A percentile compares a stretch with the other conserved stretches of the same genome.
These are phyloP conservation scores for Ogataea siamensis DNA, from an alignment of 805 yeast genomes.

Conservation along the genomic window DNA sequence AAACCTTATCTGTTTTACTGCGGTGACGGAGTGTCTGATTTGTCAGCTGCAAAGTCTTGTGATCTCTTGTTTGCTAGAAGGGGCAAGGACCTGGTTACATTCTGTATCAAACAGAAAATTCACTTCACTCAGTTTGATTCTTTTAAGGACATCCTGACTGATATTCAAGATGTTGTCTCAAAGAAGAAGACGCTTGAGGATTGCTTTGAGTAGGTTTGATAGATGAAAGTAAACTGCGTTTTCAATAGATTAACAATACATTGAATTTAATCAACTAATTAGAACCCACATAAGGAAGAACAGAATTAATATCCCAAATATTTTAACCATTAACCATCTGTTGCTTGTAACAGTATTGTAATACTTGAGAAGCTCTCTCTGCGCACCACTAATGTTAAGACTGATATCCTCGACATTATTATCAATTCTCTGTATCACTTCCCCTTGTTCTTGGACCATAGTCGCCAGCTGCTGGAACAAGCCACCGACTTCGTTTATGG, in stretches of 20 bases:
- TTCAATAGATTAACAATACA: constrained; percentile 3
- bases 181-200: constrained; percentile 38
- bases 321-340: constrained; percentile 86
- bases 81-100: constrained; percentile 85
- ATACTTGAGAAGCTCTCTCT: constrained; percentile 86
- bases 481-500: constrained; percentile 94
- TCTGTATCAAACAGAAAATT: constrained; percentile 74
- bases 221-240: constrained; percentile 2
- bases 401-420: constrained; percentile 92
- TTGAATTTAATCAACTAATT: constrained; percentile 54
- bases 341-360: constrained; percentile 84
- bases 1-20: constrained; percentile 81
- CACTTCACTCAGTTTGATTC: constrained; percentile 82
- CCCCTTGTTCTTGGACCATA: constrained; percentile 98
- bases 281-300: constrained; percentile 78
- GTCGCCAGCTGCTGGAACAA: constrained; percentile 92
- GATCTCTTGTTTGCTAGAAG: constrained; percentile 89
- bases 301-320: constrained; percentile 81
- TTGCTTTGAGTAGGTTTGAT: constrained; percentile 30
- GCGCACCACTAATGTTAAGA: constrained; percentile 89
- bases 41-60: constrained; percentile 93
- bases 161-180: constrained; percentile 53
- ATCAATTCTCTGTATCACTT: constrained; percentile 91
- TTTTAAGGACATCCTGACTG: constrained; percentile 69
- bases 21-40: constrained; percentile 97